phyloP scores from a whole-genome alignment of 2,329 filamentous ascomycete species.

The Sporothrix inflata region DNA sequence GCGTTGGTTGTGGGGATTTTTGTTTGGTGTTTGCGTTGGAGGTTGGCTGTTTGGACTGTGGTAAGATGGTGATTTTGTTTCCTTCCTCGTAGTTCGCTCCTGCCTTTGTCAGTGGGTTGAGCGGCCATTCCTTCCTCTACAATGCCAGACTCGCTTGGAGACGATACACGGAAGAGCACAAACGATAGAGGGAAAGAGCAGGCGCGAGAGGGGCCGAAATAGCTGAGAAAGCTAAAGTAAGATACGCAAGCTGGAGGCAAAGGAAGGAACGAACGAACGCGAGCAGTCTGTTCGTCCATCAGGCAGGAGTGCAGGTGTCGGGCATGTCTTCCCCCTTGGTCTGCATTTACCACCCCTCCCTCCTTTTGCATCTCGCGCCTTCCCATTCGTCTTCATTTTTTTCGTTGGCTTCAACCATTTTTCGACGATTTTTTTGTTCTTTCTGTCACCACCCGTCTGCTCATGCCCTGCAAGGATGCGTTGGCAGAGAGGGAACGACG shows the following conservation, averaged over 20 bases:
- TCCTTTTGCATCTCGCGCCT: background rate
- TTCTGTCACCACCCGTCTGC: conserved; percentile 25
- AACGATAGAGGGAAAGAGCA: background rate
- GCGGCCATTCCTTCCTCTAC: background rate
- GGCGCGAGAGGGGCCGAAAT: background rate
- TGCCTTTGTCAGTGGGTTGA: background rate
- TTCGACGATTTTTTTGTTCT: background rate
- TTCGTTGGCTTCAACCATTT: background rate
- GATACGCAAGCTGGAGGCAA: conserved; percentile 13
- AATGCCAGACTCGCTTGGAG: background rate
- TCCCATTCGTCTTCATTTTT: conserved; percentile 2
- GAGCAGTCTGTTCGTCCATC: conserved; percentile 38
- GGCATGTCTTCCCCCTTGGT: conserved; percentile 42
- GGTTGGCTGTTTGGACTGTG: background rate
- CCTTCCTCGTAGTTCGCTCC: background rate
- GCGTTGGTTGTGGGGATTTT: background rate
- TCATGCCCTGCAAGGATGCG: conserved; percentile 32
- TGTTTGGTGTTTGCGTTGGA: background rate
- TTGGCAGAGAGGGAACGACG: conserved; percentile 30
- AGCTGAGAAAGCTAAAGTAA: background rate
- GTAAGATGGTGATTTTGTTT: background rate
- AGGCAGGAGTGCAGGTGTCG: conserved; percentile 54
- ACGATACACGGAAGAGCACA: background rate
- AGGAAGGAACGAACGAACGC: conserved; percentile 20
- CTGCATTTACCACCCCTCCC: conserved; percentile 23